phyloP scores from a whole-genome alignment of 371 early-diverging fungal genomes.

The Fennellomyces sp. region DNA sequence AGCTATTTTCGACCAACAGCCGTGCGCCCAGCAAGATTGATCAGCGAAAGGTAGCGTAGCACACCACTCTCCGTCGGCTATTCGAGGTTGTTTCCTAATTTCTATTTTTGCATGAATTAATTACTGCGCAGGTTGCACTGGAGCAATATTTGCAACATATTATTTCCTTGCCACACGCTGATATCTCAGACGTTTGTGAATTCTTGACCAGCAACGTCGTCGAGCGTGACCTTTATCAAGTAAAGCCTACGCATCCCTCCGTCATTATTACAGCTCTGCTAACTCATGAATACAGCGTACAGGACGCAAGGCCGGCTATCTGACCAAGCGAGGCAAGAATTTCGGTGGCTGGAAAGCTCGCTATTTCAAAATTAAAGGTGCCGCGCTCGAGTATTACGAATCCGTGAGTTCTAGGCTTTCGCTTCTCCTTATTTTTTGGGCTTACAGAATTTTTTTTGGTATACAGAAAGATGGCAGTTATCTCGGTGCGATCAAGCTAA shows the following conservation, averaged over 20 bases:
- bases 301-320: conserved; percentile 69
- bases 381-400: conserved; percentile 75
- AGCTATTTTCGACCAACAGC: conserved; percentile 63
- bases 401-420: conserved; percentile 32
- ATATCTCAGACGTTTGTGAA: conserved; percentile 69
- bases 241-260: not conserved
- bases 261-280: not conserved
- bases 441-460: not conserved
- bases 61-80: not conserved
- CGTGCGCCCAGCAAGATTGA: conserved; percentile 79
- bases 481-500: conserved; percentile 52
- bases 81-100: not conserved
- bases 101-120: conserved; percentile 1
- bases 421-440: not conserved
- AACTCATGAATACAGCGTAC: conserved; percentile 12
- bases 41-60: conserved; percentile 58
- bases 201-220: conserved; percentile 76
- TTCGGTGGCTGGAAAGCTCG: conserved; percentile 89
- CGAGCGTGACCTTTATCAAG: conserved; percentile 37
- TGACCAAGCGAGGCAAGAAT: conserved; percentile 86
- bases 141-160: conserved; percentile 80
- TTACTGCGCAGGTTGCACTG: conserved; percentile 52
- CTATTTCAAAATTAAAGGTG: conserved; percentile 68
- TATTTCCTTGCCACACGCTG: conserved; percentile 58
- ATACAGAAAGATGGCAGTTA: conserved; percentile 64